Percentiles rank a stretch among this genome's conserved stretches.
These are phyloP conservation scores for Mortierella sp. DNA, from an alignment of 371 early-diverging fungal species.

Conservation along the genomic window DNA sequence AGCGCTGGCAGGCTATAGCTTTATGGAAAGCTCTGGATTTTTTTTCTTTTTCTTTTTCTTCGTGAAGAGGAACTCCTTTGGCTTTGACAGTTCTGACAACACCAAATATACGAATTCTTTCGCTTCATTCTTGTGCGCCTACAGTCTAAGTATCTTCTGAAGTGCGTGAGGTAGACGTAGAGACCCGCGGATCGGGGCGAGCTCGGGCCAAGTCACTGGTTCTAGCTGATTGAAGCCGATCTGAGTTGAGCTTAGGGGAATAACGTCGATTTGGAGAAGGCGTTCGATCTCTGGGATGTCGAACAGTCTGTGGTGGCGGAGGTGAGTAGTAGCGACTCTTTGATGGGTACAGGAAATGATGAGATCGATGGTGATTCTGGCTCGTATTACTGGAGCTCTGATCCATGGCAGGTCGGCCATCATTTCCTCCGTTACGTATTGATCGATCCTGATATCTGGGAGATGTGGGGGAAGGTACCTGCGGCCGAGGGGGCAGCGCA, in stretches of 20 bases:
- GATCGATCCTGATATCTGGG: too few relatives aligned
- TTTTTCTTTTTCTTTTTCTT: too few relatives aligned
- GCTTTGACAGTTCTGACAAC: too few relatives aligned
- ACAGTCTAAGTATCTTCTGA: neutral
- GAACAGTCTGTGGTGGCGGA: constrained; percentile 10
- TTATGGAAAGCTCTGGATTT: too few relatives aligned
- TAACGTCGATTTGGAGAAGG: constrained; percentile 6
- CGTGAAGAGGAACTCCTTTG: too few relatives aligned
- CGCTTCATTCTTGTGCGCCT: neutral
- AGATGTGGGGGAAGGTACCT: too few relatives aligned
- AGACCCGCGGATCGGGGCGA: neutral
- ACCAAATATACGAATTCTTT: too few relatives aligned
- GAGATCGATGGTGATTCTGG: neutral
- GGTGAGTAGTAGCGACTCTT: constrained; percentile 2
- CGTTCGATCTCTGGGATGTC: neutral
- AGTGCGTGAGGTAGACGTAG: neutral
- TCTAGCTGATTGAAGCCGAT: neutral
- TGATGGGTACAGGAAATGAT: neutral
- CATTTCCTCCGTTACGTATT: neutral
- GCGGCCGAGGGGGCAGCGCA: too few relatives aligned
- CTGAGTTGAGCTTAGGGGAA: neutral
- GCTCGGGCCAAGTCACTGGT: too few relatives aligned
- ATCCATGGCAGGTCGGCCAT: neutral
- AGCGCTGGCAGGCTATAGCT: too few relatives aligned
- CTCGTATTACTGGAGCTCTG: too few relatives aligned